These are phyloP conservation scores for Neurospora discreta DNA, from an alignment of 495 filamentous ascomycete species.

Conservation along the genomic window DNA sequence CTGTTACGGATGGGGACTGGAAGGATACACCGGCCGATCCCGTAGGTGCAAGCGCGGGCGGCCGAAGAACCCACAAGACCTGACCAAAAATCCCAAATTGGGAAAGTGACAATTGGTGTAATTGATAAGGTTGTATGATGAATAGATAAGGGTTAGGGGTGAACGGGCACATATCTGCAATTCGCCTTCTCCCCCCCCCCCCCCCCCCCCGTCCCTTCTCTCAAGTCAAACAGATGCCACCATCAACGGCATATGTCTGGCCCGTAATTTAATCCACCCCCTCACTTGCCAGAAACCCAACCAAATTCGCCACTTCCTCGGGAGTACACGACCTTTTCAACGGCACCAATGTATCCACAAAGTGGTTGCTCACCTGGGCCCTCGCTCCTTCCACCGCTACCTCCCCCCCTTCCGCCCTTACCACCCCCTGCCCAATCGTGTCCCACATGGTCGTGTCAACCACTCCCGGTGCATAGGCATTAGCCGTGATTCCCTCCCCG, in stretches of 20 bases:
- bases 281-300: constrained; percentile 42
- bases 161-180: too few species aligned
- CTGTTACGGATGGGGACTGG: too few species aligned
- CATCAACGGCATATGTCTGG: constrained; percentile 52
- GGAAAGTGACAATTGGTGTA: too few species aligned
- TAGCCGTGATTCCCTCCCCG: constrained; percentile 47
- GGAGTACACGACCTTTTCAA: constrained; percentile 41
- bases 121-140: too few species aligned
- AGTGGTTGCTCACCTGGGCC: constrained; percentile 40
- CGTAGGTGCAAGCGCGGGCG: neutral
- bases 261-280: constrained; percentile 52
- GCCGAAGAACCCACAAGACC: neutral
- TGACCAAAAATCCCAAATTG: neutral
- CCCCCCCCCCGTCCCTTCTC: neutral
- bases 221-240: constrained; percentile 42
- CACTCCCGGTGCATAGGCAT: constrained; percentile 52
- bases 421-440: constrained; percentile 39
- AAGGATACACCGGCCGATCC: neutral
- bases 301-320: constrained; percentile 47
- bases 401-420: neutral
- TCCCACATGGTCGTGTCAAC: constrained; percentile 54
- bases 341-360: constrained; percentile 33
- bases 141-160: neutral
- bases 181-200: neutral
- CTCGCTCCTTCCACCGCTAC: constrained; percentile 26